Evolutionary conservation across 2,329 filamentous ascomycete genomes (phyloP).

Genomic region (Phaeophleospora eucalypticola): DNA sequence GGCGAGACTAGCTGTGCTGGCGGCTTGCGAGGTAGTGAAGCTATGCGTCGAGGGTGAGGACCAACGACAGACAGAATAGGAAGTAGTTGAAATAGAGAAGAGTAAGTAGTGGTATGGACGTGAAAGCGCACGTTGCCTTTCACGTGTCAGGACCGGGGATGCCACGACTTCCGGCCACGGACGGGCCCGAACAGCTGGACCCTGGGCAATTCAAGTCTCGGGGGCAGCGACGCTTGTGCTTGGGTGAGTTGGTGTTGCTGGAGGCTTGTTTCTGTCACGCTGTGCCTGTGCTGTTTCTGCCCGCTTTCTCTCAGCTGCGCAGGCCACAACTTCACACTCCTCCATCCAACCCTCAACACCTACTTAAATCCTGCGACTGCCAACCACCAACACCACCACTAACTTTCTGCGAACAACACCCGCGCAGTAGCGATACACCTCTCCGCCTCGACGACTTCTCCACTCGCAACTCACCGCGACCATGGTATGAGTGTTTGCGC

Average conservation of each 20-base stretch:
- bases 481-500: conserved; percentile 25
- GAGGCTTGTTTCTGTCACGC: neutral
- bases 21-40: too few relatives aligned
- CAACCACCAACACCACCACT: conserved; percentile 2
- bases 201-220: neutral
- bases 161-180: neutral
- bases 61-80: too few relatives aligned
- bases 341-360: neutral
- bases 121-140: neutral
- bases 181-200: neutral
- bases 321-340: neutral
- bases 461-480: conserved; percentile 9
- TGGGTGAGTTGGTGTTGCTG: neutral
- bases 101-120: neutral
- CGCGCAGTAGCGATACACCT: neutral
- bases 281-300: neutral
- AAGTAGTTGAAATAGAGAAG: neutral
- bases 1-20: neutral
- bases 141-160: neutral
- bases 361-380: neutral
- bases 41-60: too few relatives aligned
- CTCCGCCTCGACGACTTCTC: neutral
- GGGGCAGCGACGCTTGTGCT: neutral
- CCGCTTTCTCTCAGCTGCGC: neutral
- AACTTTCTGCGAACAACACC: neutral